Evolutionary conservation across 805 yeast genomes (phyloP).

Genomic region (Lipomyces sp.): DNA sequence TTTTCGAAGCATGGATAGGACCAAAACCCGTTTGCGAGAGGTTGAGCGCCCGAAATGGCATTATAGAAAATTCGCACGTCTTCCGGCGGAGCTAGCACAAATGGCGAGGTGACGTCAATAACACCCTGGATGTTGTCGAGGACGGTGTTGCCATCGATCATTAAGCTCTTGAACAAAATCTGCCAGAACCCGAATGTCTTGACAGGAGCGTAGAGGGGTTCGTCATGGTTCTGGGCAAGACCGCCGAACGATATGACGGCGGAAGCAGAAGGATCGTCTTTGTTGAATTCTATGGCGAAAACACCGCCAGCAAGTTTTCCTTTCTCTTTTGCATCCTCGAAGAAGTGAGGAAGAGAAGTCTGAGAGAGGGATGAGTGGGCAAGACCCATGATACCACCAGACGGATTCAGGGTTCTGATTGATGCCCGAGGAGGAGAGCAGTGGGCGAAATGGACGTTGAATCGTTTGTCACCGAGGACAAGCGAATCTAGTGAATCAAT

Average conservation of each 20-base stretch:
- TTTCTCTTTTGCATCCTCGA: slow-evolving; percentile 17
- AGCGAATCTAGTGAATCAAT: slow-evolving; percentile 30
- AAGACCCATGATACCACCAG: slow-evolving; percentile 37
- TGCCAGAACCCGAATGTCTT: slow-evolving; percentile 38
- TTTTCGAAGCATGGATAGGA: slow-evolving; percentile 34
- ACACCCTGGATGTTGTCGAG: slow-evolving; percentile 36
- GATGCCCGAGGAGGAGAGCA: slow-evolving; percentile 35
- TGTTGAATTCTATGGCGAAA: slow-evolving; percentile 27
- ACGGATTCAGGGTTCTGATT: slow-evolving; percentile 33
- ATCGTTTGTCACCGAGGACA: slow-evolving; percentile 12
- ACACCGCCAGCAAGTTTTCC: slow-evolving; percentile 25
- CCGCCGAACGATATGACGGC: slow-evolving; percentile 32
- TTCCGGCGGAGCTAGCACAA: slow-evolving; percentile 36
- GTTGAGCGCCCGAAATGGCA: slow-evolving; percentile 35
- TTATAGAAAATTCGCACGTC: slow-evolving; percentile 35
- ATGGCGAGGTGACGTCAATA: slow-evolving; percentile 29
- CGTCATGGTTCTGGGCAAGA: slow-evolving; percentile 28
- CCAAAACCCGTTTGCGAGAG: slow-evolving; percentile 36
- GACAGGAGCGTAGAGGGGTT: slow-evolving; percentile 35
- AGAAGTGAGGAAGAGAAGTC: slow-evolving; percentile 32
- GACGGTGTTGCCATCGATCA: slow-evolving; percentile 34
- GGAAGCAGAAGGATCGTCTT: slow-evolving; percentile 19
- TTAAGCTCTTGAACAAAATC: slow-evolving; percentile 29
- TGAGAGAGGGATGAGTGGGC: slow-evolving; percentile 35
- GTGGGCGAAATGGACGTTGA: slow-evolving; percentile 33